Base-by-base conservation (phyloP, 1,284 basidiomycete species). In the Schizopora paradoxa region DNA sequence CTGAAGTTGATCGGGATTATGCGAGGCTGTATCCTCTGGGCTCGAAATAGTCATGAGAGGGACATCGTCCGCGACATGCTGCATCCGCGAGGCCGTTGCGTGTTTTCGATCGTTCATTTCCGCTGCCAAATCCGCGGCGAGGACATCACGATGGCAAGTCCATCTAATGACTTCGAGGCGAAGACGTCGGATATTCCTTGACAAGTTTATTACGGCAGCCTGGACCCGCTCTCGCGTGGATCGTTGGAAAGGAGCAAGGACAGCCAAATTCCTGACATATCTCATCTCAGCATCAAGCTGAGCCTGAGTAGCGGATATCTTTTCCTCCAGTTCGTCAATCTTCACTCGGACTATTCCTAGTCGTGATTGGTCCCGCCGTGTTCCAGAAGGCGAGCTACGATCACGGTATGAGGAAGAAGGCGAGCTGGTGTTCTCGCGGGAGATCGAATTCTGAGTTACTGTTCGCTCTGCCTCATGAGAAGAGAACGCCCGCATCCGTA, bases 221-320 rank as follows among this genome's bases (percentile, higher is more conserved):
- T 79, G 68, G 27, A 97, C 72, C 36, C 83, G 75, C 51, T 90
- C 87, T 36, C 91, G 79, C 2, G 91, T 93, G 4, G 82, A 69
- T 43, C 78, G 78, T 58, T 86, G 88, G 63, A 97, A 94, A 2
- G 94, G 91, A 6, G 90, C 86, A 38, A 96, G 70, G 41, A 87
- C 77, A 1, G 82, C 83, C n/a, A 96, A 72, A 57, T 93, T 94
- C 33, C 86, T 80, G 14, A 86, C 79, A 31, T 86, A 66, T 21
- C 86, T 79, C 58, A 93, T 67, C 54, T 86, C 77, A 10, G 75
- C 66, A 38, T 86, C 77, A n/a, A 96, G 76, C 48, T 79, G 75
- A 0, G 69, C 60, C 54, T 82, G 79, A n/a, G 74, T 67, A 1
- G 70, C 61, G 11, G 67, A 61, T 41, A 91, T 77, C 48, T 71